Evolutionary conservation across 176 grass and related monocot species (phyloP).

Genomic region (Ensete ventricosum): DNA sequence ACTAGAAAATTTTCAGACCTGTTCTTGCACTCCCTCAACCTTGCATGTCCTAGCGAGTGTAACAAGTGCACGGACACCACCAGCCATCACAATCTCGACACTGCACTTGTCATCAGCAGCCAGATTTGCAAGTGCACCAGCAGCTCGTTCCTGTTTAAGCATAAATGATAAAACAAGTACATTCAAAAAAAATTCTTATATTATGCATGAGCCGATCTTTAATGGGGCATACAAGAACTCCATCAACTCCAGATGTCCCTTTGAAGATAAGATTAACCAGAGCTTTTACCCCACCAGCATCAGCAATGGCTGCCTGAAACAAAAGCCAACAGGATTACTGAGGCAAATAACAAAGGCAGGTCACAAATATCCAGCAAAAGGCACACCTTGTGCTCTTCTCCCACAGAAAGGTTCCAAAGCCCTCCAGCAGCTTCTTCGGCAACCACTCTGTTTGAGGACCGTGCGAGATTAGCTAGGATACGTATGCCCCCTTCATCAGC

Average conservation of each 20-base stretch:
- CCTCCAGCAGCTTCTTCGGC: constrained; percentile 98
- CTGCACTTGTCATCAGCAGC: constrained; percentile 99
- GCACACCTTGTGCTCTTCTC: constrained; percentile 89
- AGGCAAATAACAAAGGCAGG: not conserved
- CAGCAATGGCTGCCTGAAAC: constrained; percentile 65
- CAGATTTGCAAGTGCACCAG: constrained; percentile 90
- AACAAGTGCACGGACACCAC: constrained; percentile 92
- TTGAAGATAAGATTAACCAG: constrained; percentile 89
- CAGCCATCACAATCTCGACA: constrained; percentile 81
- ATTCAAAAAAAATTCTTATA: not conserved
- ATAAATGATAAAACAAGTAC: not conserved
- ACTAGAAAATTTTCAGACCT: constrained; percentile 30
- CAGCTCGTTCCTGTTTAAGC: constrained; percentile 70
- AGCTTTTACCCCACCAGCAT: constrained; percentile 78
- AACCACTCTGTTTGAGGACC: constrained; percentile 78
- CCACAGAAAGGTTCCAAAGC: constrained; percentile 99
- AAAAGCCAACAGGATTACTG: not conserved
- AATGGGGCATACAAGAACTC: constrained; percentile 66
- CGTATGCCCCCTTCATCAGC: constrained; percentile 83
- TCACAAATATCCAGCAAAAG: constrained; percentile 4
- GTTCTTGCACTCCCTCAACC: constrained; percentile 85
- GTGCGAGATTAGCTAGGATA: constrained; percentile 75
- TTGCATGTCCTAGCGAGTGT: constrained; percentile 93
- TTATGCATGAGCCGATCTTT: not conserved
- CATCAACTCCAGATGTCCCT: constrained; percentile 77